Evolutionary conservation across 1,284 basidiomycete genomes (phyloP), one percentile per base, ranked within the genome.

Genomic region (Inonotus hispidus): DNA sequence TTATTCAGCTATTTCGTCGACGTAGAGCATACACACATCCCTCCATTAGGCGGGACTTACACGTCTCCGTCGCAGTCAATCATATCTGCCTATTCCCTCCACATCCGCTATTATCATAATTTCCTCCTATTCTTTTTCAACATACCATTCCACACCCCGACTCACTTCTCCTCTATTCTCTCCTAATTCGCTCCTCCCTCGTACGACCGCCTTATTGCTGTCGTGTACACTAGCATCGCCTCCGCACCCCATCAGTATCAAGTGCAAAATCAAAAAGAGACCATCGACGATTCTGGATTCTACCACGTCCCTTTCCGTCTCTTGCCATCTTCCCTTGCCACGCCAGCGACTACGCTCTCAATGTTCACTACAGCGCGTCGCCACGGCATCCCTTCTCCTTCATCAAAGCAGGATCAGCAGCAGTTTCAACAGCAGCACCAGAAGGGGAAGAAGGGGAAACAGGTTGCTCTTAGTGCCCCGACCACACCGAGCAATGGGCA

Each of bases 281-380:
- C 41, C 16, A 7, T 2, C 41, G 41, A 43, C 41, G 41, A 43
- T 43, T 43, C 41, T 43, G 41, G 41, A 43, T 43, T 43, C 41
- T 32, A 32, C 3, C 32, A 43, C 16, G 41, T 16, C 7, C 11
- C 67, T 54, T 67, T 66, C 53, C 60, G 67, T 57, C 41, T 68
- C 69, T 10, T 67, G 69, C 53, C 68, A 63, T 58, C 67, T 66
- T 35, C 64, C 66, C 54, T 68, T 62, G 63, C 63, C 38, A 7
- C n/a, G 13, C 6, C 27, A 21, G 32, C 47, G 47, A 23, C 43
- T 19, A 29, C 37, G 14, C 29, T 19, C 45, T 49, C 38, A 32
- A 62, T 62, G 61, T 62, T 62, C 57, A 25, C 56, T 27, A 56
- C 61, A 29, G 50, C 61, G 27, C 61, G 61, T 38, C 61, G 61